Base-by-base conservation (phyloP, 495 filamentous ascomycete genomes). In the Talaromyces borbonicus region DNA sequence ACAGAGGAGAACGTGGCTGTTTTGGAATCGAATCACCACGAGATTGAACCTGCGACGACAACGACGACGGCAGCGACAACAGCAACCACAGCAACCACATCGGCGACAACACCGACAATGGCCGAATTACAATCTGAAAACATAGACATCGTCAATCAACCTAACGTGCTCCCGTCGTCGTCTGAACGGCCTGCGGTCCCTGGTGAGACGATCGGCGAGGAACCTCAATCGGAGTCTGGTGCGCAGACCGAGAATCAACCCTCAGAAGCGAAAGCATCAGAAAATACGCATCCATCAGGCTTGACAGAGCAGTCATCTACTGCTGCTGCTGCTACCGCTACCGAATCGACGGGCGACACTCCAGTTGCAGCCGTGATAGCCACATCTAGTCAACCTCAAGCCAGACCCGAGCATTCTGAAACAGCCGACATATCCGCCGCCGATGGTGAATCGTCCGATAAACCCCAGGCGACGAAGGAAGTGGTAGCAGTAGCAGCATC, bases 361-460 rank as follows among this genome's bases (percentile, higher is more conserved):
- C 20, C 38, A 11, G 23, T 23, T 1, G 38, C 38, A 11, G 19
- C 38, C 8, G 23, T 41, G 3, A 41, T 26, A 25, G 23, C 20
- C 23, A 26, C n/a, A 3, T 23, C 9, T 18, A 23, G 23, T 15
- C 38, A 23, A 14, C 1, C 23, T 11, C 16, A 1, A 29, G 18
- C 43, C 22, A 24, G 26, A 38, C 2, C 35, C 29, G 43, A 46
- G 15, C 20, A 11, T 2, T 14, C 43, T 15, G 43, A 20, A 9
- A 29, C 19, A 25, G 43, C 26, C 19, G 16, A 31, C 19, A 20
- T 16, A 14, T 24, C 43, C 0, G 35, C 19, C 0, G 35, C 19
- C 22, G 62, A 65, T 37, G 69, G 69, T 62, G 62, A 59, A 16
- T 59, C 58, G 16, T 68, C 61, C 38, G 70, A 61, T 18, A 60